Evolutionary conservation across 345 rosid genomes (phyloP), one percentile per base, ranked within the genome.

Genomic region (Eucalyptus caleyi): DNA sequence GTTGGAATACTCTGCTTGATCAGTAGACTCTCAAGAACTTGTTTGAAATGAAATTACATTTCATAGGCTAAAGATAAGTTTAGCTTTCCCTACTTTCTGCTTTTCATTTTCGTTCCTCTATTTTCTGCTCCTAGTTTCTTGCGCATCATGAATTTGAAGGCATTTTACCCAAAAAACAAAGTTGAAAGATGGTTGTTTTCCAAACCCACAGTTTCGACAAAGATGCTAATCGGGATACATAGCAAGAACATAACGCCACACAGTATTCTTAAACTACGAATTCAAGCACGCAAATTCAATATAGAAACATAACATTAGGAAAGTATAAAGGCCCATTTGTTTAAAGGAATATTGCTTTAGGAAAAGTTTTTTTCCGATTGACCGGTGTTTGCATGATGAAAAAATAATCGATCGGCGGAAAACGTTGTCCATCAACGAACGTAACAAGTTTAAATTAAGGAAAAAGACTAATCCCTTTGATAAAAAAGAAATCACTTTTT

Each of bases 321-420:
- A 65, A n/a, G 37, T 65, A 65, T n/a, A n/a, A 65, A n/a, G 11
- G 37, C 3, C 19, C 19, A 0, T 65, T 65, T 15, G 11, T 65
- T n/a, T n/a, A 0, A 15, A n/a, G 37, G 77, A n/a, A 65, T 14
- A 65, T 2, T n/a, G 34, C 9, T 65, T 65, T n/a, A 3, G 5
- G 77, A 32, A n/a, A 7, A n/a, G 8, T 14, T 4, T 14, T 14
- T 62, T 65, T n/a, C 5, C 3, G 0, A n/a, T 0, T n/a, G 0
- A 0, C 5, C 3, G 5, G 1, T 65, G 8, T 6, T 62, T 62
- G 9, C 34, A n/a, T n/a, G 3, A 65, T 1, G 0, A 7, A n/a
- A 65, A n/a, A 65, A 7, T n/a, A 4, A 65, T 65, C 21, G 1
- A n/a, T 15, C 3, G 8, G 18, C 4, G 19, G n/a, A 30, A 65